Evolutionary conservation across 2,329 filamentous ascomycete species (phyloP), one percentile per base, ranked within the genome.

Genomic region (Paecilomyces variotii): DNA sequence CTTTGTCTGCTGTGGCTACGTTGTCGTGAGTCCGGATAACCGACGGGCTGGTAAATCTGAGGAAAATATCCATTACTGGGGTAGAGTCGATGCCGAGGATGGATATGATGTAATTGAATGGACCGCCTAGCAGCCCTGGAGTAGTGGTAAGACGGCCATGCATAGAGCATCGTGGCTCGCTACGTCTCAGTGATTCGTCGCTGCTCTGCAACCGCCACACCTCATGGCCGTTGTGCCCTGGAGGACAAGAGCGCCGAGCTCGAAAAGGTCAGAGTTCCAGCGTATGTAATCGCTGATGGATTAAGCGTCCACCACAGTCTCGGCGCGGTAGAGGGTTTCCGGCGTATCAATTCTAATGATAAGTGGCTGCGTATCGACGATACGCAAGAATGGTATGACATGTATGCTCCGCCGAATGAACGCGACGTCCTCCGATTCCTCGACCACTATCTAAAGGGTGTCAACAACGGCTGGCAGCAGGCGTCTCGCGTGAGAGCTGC

Each of bases 201-300:
- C 75, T 5, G 68, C 73, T 2, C 63, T 70, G 24, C 62, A 69
- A 10, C 76, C 76, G 9, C 57, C 57, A 10, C 54, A 53, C n/a
- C 68, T 78, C 3, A 65, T 65, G n/a, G 68, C 68, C 1, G 77
- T 79, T n/a, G 74, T 73, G 1, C 79, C 65, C 58, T 75, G 75
- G 75, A 77, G 80, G 30, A 53, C 56, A 54, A 32, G 30, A 32
- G 30, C 10, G 30, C 30, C 10, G 4, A 32, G 30, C 4, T 32
- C 30, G 30, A 32, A 32, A 32, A 32, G 4, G 10, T 32, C 30
- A 32, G 4, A 10, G 30, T 32, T 4, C 30, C 30, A 32, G 30
- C 30, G 30, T 32, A 32, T 32, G 30, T 32, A 10, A 10, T 32
- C 30, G 30, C 30, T 10, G 30, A 32, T 32, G 30, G 30, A 32